Evolutionary conservation across 1,139 yeast species (phyloP), one percentile per base, ranked within the genome.

Genomic region (Geotrichum reessii): DNA sequence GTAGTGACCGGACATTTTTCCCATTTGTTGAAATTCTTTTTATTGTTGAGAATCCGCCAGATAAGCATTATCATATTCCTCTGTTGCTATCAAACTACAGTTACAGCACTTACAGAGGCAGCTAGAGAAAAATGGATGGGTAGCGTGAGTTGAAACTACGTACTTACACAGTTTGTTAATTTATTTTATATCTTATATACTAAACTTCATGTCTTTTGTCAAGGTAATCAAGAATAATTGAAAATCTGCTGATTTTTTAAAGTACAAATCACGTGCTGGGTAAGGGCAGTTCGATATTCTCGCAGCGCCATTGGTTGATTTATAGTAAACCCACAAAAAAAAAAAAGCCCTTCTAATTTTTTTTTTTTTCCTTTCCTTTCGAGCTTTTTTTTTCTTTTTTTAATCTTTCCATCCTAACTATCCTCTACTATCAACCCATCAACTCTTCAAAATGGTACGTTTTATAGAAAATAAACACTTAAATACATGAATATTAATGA

Each of bases 31-130:
- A 90, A 62, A 87, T 90, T 52, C 77, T 79, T 0, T 90, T 90
- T 69, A 80, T 79, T 50, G 81, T 90, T 6, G 79, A 78, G 11
- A 76, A 78, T 63, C 86, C 87, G 0, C 86, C 92, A 0, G 91
- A 85, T 63, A 74, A 80, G 47, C 97, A 91, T 72, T 91, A 89
- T 72, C 97, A 91, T 70, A 85, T 91, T 58, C 97, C 97, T 0
- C 74, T 91, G 63, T 77, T 91, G 58, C 76, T 91, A 58, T 84
- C 96, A 50, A 88, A 88, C 69, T 87, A 85, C 72, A 86, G 96
- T 52, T 91, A 90, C 74, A 83, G 95, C 17, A 91, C 97, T 0
- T 91, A 91, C 73, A 80, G 97, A 63, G 97, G 97, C 3, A 83
- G 87, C 66, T 85, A 68, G 61, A 42, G n/a, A n/a, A n/a, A n/a